Evolutionary conservation across 2,329 filamentous ascomycete genomes (phyloP).

Genomic region (Aspergillus ibericus): DNA sequence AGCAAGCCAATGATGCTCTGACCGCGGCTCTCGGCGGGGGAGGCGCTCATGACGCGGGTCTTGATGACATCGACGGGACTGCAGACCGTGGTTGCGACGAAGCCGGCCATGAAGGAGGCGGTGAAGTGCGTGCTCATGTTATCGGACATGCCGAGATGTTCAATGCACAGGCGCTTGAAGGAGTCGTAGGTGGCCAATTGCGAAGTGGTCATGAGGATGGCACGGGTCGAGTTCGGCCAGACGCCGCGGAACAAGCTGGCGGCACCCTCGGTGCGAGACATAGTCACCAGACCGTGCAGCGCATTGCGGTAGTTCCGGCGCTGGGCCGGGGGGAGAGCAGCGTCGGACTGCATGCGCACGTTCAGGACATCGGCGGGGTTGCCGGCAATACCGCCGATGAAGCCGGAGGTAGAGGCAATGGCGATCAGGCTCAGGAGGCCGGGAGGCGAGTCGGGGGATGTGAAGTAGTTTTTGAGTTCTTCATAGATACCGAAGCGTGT

Average conservation of each 20-base stretch:
- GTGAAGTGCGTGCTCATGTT: slow-evolving; percentile 63
- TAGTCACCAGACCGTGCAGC: slow-evolving; percentile 78
- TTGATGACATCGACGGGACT: slow-evolving; percentile 68
- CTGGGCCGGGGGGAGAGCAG: slow-evolving; percentile 69
- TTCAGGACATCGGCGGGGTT: slow-evolving; percentile 97
- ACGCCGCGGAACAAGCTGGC: slow-evolving; percentile 75
- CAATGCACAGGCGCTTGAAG: slow-evolving; percentile 60
- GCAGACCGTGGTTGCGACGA: slow-evolving; percentile 67
- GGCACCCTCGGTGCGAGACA: slow-evolving; percentile 82
- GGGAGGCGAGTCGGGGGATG: slow-evolving; percentile 55
- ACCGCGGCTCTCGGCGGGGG: slow-evolving; percentile 41
- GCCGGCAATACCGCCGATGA: slow-evolving; percentile 83
- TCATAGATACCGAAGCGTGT: slow-evolving; percentile 97
- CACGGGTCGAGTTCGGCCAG: slow-evolving; percentile 62
- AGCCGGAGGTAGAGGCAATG: slow-evolving; percentile 80
- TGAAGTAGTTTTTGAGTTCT: slow-evolving; percentile 74
- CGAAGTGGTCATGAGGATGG: slow-evolving; percentile 65
- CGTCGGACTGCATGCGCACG: slow-evolving; percentile 96
- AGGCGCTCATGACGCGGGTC: slow-evolving; percentile 64
- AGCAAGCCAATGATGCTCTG: slow-evolving; percentile 51
- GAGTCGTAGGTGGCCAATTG: slow-evolving; percentile 65
- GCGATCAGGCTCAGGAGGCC: slow-evolving; percentile 75
- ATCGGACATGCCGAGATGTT: slow-evolving; percentile 54
- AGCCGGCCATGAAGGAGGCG: slow-evolving; percentile 62
- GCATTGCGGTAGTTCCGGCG: slow-evolving; percentile 88